Percentiles rank a stretch among this genome's conserved stretches.
phyloP scores from a whole-genome alignment of 768 basidiomycete genomes.

The Pholiota molesta region DNA sequence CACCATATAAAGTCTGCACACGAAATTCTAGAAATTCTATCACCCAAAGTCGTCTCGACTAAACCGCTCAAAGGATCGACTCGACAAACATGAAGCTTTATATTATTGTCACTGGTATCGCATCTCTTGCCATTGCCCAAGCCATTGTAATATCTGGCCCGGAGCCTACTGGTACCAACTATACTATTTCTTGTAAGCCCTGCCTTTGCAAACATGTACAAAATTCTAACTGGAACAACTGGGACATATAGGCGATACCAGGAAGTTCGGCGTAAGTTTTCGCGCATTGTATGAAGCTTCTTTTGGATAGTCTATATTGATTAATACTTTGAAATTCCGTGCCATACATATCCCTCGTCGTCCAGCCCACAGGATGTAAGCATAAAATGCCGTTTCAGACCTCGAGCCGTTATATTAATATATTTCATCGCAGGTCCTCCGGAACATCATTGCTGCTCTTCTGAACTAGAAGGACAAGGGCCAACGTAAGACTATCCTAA shows the following conservation, averaged over 20 bases:
- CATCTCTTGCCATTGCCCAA: neutral
- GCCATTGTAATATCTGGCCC: neutral
- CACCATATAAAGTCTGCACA: neutral
- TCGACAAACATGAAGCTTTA: constrained; percentile 4
- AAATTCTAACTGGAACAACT: neutral
- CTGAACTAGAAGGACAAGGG: neutral
- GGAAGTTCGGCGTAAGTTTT: neutral
- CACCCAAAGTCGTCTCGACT: too few relatives aligned
- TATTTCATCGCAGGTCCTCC: neutral
- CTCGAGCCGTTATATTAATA: neutral
- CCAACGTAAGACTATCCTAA: neutral
- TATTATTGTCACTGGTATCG: neutral
- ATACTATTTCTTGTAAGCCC: neutral
- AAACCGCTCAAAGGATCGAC: neutral
- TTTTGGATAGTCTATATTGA: neutral
- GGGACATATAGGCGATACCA: neutral
- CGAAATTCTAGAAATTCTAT: neutral
- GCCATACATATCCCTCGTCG: neutral
- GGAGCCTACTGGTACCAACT: neutral
- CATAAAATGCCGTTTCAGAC: too few relatives aligned
- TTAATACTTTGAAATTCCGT: neutral
- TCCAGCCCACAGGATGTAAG: constrained; percentile 1
- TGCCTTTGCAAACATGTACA: neutral
- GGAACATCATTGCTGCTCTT: constrained; percentile 2
- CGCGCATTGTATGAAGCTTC: neutral